A percentile compares a stretch with the other conserved stretches of the same genome.
Conservation (phyloP, 257 asterid species). For the Eustoma russellianum region DNA sequence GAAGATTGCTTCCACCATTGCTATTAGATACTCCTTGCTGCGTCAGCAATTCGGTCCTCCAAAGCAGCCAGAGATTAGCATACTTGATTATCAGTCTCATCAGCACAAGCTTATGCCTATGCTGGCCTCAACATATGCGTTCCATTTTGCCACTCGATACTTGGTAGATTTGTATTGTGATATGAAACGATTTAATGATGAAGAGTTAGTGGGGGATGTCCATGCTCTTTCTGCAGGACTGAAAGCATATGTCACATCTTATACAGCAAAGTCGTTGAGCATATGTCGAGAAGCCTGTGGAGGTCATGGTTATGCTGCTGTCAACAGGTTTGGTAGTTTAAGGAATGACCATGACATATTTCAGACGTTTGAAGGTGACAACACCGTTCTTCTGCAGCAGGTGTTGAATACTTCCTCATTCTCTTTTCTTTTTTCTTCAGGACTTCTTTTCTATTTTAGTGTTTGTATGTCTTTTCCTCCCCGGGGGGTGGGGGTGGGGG, state of each 20-base stretch:
- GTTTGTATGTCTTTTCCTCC: no score
- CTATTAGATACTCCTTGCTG: constrained; percentile 71
- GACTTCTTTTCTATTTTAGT: no score
- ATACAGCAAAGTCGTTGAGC: constrained; percentile 75
- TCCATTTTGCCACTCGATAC: constrained; percentile 71
- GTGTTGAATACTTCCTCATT: constrained; percentile 20
- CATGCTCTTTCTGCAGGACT: constrained; percentile 94
- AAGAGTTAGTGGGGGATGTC: constrained; percentile 71
- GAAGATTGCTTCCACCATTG: constrained; percentile 66
- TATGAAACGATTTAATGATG: constrained; percentile 76
- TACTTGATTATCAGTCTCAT: constrained; percentile 93
- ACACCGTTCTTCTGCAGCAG: constrained; percentile 97
- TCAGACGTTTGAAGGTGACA: constrained; percentile 99
- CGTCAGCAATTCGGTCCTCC: constrained; percentile 99
- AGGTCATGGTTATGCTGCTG: constrained; percentile 99
- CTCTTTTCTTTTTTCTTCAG: no score
- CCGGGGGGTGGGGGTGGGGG: no score
- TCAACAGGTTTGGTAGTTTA: constrained; percentile 84
- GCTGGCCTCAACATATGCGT: constrained; percentile 86
- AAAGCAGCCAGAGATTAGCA: constrained; percentile 82
- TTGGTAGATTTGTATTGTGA: constrained; percentile 70
- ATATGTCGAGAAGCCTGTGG: constrained; percentile 95
- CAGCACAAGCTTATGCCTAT: constrained; percentile 98
- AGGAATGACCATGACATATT: constrained; percentile 97
- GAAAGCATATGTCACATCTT: constrained; percentile 89